phyloP scores from a whole-genome alignment of 2,329 filamentous ascomycete species.

The Microdochium paspali region DNA sequence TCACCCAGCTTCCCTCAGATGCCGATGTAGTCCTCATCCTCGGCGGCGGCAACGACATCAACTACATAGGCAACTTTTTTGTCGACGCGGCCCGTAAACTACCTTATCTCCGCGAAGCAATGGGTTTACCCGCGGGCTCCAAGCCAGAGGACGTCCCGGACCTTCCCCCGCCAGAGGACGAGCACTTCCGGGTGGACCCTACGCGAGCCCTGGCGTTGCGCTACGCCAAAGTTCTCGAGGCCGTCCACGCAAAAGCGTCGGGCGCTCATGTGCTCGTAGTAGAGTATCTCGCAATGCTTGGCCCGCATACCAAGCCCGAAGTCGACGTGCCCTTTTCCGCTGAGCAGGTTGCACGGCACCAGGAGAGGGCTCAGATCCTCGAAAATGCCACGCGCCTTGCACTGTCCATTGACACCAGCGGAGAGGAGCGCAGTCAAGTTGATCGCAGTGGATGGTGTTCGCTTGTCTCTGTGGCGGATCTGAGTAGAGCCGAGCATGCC shows the following conservation, averaged over 20 bases:
- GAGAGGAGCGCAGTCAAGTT: too few relatives aligned
- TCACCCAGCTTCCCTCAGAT: constrained; percentile 20
- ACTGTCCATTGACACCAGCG: too few relatives aligned
- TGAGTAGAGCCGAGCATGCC: constrained; percentile 14
- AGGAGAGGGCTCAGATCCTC: constrained; percentile 9
- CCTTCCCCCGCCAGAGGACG: neutral
- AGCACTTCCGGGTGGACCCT: constrained; percentile 4
- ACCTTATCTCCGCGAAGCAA: constrained; percentile 6
- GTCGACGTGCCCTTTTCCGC: constrained; percentile 15
- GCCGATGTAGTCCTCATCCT: constrained; percentile 25
- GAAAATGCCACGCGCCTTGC: constrained; percentile 12
- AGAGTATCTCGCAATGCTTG: constrained; percentile 24
- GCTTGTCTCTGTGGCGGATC: constrained; percentile 11
- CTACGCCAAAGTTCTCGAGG: constrained; percentile 15
- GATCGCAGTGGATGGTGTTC: constrained; percentile 17
- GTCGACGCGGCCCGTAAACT: constrained; percentile 13
- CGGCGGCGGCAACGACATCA: constrained; percentile 27
- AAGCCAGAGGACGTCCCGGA: constrained; percentile 3
- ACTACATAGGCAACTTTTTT: constrained; percentile 24
- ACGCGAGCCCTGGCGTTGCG: constrained; percentile 12
- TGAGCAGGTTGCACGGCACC: constrained; percentile 15
- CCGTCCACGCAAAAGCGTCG: constrained; percentile 25
- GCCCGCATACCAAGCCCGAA: constrained; percentile 12
- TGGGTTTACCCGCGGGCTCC: constrained; percentile 6
- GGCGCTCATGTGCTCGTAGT: constrained; percentile 30